Percentiles rank a stretch among this genome's conserved stretches.
These are phyloP conservation scores for Calonectria hongkongensis DNA, from an alignment of 2,329 filamentous ascomycete genomes.

Conservation along the genomic window DNA sequence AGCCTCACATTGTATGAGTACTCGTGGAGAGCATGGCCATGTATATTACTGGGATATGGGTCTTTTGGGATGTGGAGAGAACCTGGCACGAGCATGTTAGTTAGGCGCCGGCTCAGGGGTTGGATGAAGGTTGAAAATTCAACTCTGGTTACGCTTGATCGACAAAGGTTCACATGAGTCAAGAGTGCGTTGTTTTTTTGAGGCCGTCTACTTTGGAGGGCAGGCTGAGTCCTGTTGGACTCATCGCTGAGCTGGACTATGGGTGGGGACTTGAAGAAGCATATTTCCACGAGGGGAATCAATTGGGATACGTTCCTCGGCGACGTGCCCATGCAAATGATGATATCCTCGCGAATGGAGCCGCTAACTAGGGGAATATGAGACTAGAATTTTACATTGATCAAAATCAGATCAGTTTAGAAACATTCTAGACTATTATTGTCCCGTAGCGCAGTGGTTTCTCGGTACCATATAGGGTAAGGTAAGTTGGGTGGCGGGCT, in stretches of 20 bases:
- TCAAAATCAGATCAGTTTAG: background rate
- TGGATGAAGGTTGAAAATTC: constrained; percentile 21
- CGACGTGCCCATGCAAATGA: background rate
- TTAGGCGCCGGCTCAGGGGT: constrained; percentile 1
- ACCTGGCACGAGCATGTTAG: constrained; percentile 6
- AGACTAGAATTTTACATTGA: background rate
- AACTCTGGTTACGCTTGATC: constrained; percentile 18
- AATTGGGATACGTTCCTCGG: constrained; percentile 18
- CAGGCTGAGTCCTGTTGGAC: background rate
- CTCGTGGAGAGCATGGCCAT: constrained; percentile 7
- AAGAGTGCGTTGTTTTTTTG: constrained; percentile 22
- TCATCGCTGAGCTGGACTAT: background rate
- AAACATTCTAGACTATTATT: constrained; percentile 5
- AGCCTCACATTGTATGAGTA: constrained; percentile 40
- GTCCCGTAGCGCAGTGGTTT: background rate
- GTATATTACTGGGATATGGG: constrained; percentile 21
- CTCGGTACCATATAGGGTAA: constrained; percentile 35
- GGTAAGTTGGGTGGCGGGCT: background rate
- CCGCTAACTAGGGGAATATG: background rate
- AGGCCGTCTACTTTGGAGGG: constrained; percentile 7
- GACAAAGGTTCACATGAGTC: constrained; percentile 14
- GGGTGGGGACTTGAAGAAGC: constrained; percentile 21
- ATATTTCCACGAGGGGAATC: constrained; percentile 7
- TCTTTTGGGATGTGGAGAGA: constrained; percentile 11
- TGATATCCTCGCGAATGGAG: background rate